phyloP scores from a whole-genome alignment of 2,329 filamentous ascomycete species.

The Tolypocladium sp. region DNA sequence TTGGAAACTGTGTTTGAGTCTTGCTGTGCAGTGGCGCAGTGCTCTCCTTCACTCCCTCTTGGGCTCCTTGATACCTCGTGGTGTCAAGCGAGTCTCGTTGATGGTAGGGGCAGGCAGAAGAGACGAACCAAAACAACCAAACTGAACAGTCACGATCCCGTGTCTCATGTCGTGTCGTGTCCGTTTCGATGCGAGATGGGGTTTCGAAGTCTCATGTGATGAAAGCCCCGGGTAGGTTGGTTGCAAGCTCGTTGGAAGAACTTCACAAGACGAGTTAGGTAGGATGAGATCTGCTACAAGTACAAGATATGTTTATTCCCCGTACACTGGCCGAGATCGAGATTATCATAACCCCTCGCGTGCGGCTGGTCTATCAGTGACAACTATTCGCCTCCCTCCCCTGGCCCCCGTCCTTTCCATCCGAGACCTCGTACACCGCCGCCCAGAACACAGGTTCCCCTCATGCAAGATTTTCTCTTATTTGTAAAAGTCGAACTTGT shows the following conservation, averaged over 20 bases:
- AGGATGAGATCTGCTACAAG: background rate
- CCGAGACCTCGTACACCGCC: background rate
- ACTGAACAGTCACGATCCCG: background rate
- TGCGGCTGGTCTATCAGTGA: background rate
- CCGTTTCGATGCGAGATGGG: no score
- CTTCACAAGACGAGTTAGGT: background rate
- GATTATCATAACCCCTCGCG: background rate
- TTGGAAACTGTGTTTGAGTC: background rate
- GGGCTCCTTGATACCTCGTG: background rate
- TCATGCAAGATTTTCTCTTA: constrained; percentile 27
- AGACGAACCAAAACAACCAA: background rate
- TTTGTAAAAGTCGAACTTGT: constrained; percentile 90
- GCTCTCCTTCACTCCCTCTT: background rate
- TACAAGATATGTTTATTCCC: background rate
- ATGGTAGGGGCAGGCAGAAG: background rate
- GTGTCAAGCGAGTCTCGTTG: background rate
- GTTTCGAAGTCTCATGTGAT: no score
- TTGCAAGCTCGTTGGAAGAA: background rate
- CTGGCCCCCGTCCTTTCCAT: background rate
- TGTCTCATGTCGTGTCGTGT: background rate
- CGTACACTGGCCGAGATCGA: background rate
- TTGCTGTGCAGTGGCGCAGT: background rate
- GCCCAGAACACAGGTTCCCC: background rate
- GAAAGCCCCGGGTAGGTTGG: no score
- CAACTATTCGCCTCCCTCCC: background rate